Evolutionary conservation across 768 basidiomycete species (phyloP).

Genomic region (Lactarius indigo): DNA sequence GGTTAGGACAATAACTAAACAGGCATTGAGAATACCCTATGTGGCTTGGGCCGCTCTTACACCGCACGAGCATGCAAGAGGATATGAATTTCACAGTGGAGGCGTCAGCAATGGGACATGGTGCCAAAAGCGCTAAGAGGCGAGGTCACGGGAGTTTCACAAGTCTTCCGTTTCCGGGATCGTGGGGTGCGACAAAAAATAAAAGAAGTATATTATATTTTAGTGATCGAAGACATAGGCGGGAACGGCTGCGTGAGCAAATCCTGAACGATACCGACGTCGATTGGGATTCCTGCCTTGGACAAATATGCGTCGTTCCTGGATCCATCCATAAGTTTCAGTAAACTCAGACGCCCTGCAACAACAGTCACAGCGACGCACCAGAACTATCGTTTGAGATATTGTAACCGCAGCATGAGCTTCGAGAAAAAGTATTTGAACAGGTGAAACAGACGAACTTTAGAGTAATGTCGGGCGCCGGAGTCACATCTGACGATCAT

Average conservation of each 20-base stretch:
- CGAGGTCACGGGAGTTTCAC: background rate
- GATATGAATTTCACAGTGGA: background rate
- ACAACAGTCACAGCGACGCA: conserved; percentile 28
- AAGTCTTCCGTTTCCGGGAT: background rate
- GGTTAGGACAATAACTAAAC: background rate
- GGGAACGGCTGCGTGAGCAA: conserved; percentile 33
- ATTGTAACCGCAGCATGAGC: conserved; percentile 6
- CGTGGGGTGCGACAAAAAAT: background rate
- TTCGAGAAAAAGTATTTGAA: background rate
- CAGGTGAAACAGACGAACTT: conserved; percentile 46
- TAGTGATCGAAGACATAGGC: conserved; percentile 27
- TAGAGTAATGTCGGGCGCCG: conserved; percentile 88
- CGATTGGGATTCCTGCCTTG: conserved; percentile 40
- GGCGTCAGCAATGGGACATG: background rate
- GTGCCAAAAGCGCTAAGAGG: background rate
- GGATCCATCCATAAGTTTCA: conserved; percentile 5
- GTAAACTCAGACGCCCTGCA: background rate
- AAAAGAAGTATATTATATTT: conserved; percentile 17
- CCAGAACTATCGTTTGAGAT: conserved; percentile 43
- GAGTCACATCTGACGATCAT: conserved; percentile 62
- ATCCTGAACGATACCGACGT: conserved; percentile 39
- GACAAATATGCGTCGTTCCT: conserved; percentile 55
- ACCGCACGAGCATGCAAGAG: background rate
- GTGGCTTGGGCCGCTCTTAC: background rate
- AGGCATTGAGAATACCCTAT: background rate